These are phyloP conservation scores for Didymella lethalis DNA, from an alignment of 2,329 filamentous ascomycete genomes.

Conservation along the genomic window DNA sequence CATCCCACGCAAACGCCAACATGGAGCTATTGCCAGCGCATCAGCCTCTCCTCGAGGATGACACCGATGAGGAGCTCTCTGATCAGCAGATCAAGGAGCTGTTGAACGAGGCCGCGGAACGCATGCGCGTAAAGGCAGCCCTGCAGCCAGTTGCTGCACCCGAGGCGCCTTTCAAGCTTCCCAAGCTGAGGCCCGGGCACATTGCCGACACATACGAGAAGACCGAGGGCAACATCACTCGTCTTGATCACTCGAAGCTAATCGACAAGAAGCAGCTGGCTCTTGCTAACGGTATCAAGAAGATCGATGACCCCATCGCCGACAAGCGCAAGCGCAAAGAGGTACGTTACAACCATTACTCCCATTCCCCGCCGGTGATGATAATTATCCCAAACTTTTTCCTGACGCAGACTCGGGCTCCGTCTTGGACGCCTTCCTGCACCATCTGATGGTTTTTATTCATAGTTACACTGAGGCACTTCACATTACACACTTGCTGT, in stretches of 20 bases:
- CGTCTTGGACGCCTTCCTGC: constrained; percentile 83
- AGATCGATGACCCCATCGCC: constrained; percentile 62
- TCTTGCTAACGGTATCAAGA: constrained; percentile 58
- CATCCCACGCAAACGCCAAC: constrained; percentile 40
- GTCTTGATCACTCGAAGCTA: constrained; percentile 61
- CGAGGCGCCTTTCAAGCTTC: constrained; percentile 55
- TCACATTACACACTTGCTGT: constrained; percentile 20
- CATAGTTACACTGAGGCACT: constrained; percentile 79
- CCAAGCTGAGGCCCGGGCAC: constrained; percentile 58
- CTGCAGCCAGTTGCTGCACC: constrained; percentile 36
- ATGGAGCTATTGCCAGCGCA: constrained; percentile 50
- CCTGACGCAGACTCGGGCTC: constrained; percentile 76
- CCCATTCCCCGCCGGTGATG: constrained; percentile 66
- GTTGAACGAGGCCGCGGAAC: constrained; percentile 68
- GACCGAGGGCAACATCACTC: constrained; percentile 61
- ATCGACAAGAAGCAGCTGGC: constrained; percentile 58
- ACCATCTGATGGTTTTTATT: constrained; percentile 70
- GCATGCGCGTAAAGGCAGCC: constrained; percentile 59
- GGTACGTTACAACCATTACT: constrained; percentile 56
- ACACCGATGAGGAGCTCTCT: constrained; percentile 60
- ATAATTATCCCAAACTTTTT: constrained; percentile 73
- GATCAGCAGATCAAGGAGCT: constrained; percentile 71
- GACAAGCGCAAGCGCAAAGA: constrained; percentile 58
- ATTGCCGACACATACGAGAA: constrained; percentile 64
- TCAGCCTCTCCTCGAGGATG: constrained; percentile 42